Evolutionary conservation across 129 eudicot genomes (phyloP).

Genomic region (Solidago caesia): DNA sequence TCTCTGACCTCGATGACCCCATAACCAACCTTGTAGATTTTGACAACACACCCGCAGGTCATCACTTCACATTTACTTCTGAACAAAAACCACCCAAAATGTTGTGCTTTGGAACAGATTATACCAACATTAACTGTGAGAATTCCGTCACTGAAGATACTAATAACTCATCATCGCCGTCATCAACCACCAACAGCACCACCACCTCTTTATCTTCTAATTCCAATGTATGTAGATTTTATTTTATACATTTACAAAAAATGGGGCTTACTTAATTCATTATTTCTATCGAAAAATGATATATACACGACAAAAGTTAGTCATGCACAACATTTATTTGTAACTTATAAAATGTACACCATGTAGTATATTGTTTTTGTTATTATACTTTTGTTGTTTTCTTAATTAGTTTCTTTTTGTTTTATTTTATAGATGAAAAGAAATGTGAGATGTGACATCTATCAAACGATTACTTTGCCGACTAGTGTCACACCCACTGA

Average conservation of each 20-base stretch:
- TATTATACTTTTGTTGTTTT: constrained; percentile 11
- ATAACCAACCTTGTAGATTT: constrained; percentile 10
- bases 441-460: constrained; percentile 36
- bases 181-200: constrained; percentile 35
- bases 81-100: constrained; percentile 49
- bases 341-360: background rate
- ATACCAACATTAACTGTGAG: constrained; percentile 7
- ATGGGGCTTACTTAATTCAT: no score
- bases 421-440: constrained; percentile 48
- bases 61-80: constrained; percentile 31
- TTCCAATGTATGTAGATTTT: constrained; percentile 34
- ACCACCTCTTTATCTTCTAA: constrained; percentile 34
- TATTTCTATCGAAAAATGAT: no score
- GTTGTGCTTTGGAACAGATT: constrained; percentile 65
- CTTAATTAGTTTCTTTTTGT: background rate
- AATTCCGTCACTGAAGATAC: constrained; percentile 14
- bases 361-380: background rate
- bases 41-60: constrained; percentile 8
- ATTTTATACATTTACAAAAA: background rate
- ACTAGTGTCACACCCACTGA: constrained; percentile 16
- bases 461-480: constrained; percentile 32
- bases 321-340: background rate
- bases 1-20: constrained; percentile 40
- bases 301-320: no score
- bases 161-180: constrained; percentile 39